Evolutionary conservation across 2,329 filamentous ascomycete genomes (phyloP).

Genomic region (Alternaria burnsii): DNA sequence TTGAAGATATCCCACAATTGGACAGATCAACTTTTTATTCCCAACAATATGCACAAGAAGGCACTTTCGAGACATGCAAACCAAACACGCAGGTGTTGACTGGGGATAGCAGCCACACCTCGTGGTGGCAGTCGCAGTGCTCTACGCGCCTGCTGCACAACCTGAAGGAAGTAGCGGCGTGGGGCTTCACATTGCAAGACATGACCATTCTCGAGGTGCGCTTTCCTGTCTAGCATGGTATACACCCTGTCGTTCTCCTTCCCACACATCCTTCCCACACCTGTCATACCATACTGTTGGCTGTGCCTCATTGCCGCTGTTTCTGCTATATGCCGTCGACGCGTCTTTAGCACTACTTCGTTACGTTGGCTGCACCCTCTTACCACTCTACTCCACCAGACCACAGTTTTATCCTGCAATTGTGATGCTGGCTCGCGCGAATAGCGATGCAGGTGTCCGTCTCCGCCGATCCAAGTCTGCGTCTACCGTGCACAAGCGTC

Average conservation of each 20-base stretch:
- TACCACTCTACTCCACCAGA: conserved; percentile 26
- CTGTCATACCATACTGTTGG: conserved; percentile 2
- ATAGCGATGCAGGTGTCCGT: conserved; percentile 48
- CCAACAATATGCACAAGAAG: neutral
- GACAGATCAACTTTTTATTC: neutral
- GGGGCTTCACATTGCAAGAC: neutral
- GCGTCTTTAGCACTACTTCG: conserved; percentile 33
- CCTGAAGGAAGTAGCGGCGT: neutral
- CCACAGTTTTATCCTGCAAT: conserved; percentile 26
- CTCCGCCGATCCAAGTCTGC: conserved; percentile 51
- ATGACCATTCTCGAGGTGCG: neutral
- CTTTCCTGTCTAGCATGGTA: neutral
- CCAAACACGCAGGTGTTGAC: neutral
- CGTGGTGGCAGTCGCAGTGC: neutral
- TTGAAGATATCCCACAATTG: neutral
- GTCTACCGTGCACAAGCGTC: conserved; percentile 41
- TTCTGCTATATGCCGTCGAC: conserved; percentile 28
- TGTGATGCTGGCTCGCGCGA: conserved; percentile 47
- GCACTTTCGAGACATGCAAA: neutral
- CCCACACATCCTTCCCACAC: neutral
- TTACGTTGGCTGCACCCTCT: conserved; percentile 28
- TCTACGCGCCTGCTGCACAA: neutral
- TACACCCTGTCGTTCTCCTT: neutral
- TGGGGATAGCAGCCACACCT: neutral
- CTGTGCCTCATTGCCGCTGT: conserved; percentile 12